phyloP scores from a whole-genome alignment of 2,329 filamentous ascomycete genomes.

The Ilyonectria mors-panacis region DNA sequence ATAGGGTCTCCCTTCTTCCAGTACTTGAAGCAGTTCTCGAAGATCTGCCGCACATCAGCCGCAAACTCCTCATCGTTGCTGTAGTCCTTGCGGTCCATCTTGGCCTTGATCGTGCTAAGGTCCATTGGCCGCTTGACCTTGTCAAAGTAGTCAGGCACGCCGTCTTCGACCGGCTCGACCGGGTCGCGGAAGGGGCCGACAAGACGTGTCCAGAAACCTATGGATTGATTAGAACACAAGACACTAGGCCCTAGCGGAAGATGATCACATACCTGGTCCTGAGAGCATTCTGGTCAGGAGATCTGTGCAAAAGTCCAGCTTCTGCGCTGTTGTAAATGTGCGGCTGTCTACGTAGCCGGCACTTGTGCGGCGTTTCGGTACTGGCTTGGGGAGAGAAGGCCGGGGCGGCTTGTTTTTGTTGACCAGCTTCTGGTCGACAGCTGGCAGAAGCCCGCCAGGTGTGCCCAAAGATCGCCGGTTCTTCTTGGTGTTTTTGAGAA shows the following conservation, averaged over 20 bases:
- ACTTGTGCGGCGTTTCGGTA: constrained; percentile 54
- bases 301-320: constrained; percentile 72
- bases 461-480: constrained; percentile 57
- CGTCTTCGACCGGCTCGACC: constrained; percentile 69
- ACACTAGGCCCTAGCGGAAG: not conserved
- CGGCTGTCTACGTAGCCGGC: constrained; percentile 51
- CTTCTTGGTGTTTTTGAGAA: constrained; percentile 52
- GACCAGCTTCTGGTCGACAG: constrained; percentile 42
- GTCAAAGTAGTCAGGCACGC: constrained; percentile 73
- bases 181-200: constrained; percentile 74
- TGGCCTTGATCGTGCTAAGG: constrained; percentile 71
- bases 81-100: constrained; percentile 71
- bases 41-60: constrained; percentile 73
- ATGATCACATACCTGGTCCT: constrained; percentile 66
- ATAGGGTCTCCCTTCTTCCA: constrained; percentile 70
- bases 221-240: constrained; percentile 17
- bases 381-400: constrained; percentile 52
- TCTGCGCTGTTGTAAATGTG: constrained; percentile 57
- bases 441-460: constrained; percentile 25
- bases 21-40: constrained; percentile 75
- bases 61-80: constrained; percentile 67
- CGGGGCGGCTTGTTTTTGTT: constrained; percentile 48
- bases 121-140: constrained; percentile 76
- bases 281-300: constrained; percentile 73
- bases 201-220: constrained; percentile 77